These are phyloP conservation scores for Aquilaria yunnanensis DNA, from an alignment of 345 rosid genomes.

Conservation along the genomic window DNA sequence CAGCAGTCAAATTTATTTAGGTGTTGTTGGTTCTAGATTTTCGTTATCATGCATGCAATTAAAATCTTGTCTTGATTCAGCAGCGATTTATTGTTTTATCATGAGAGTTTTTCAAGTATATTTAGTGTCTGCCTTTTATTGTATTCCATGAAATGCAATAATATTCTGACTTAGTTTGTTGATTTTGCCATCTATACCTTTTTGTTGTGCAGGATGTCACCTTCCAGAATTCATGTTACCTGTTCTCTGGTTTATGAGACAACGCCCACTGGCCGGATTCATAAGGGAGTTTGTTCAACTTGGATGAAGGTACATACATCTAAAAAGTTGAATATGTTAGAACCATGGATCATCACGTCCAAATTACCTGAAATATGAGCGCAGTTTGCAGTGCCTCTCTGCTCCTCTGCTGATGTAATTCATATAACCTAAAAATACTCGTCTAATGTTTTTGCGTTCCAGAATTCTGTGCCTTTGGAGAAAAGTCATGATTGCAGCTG, in stretches of 20 bases:
- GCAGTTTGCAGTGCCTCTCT: neutral
- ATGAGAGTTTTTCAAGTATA: no score
- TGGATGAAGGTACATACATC: conserved; percentile 62
- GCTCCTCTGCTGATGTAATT: no score
- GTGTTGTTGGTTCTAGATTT: no score
- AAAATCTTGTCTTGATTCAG: no score
- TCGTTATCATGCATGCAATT: no score
- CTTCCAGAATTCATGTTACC: conserved; percentile 87
- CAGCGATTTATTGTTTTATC: no score
- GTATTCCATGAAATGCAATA: no score
- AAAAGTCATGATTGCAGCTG: conserved; percentile 64
- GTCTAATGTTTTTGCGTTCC: conserved; percentile 1
- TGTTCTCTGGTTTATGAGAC: conserved; percentile 90
- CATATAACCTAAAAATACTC: no score
- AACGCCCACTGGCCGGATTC: conserved; percentile 77
- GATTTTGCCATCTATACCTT: neutral
- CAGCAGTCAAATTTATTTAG: no score
- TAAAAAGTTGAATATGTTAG: neutral
- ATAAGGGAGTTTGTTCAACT: conserved; percentile 92
- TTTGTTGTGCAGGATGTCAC: conserved; percentile 57
- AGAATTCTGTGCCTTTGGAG: conserved; percentile 71
- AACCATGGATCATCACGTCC: no score
- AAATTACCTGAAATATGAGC: no score
- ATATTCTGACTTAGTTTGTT: conserved; percentile 18
- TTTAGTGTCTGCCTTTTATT: no score